phyloP scores from a whole-genome alignment of 108 stramenopile species.

The Nannochloropsis gaditana region DNA sequence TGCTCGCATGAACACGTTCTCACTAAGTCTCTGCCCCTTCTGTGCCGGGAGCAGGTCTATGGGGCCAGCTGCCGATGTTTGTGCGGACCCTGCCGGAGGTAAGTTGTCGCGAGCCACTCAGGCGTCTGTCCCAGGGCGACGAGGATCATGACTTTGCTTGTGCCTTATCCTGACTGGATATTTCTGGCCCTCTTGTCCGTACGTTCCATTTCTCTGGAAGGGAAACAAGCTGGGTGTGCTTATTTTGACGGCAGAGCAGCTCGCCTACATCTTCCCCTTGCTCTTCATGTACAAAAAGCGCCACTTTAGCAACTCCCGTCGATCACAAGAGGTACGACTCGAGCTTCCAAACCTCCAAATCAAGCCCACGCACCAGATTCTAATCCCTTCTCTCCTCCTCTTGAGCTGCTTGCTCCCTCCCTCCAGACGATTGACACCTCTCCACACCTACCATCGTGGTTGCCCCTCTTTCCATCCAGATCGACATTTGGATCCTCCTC shows the following conservation, averaged over 20 bases:
- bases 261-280: conserved; percentile 17
- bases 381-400: background rate
- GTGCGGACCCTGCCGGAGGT: background rate
- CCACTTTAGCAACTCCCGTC: background rate
- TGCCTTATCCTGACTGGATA: too few relatives aligned
- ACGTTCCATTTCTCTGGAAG: background rate
- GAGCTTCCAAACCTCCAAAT: too few relatives aligned
- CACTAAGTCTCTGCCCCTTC: background rate
- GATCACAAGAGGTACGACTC: background rate
- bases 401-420: background rate
- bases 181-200: too few relatives aligned
- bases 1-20: background rate
- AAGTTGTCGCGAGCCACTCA: background rate
- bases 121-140: too few relatives aligned
- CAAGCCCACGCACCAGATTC: too few relatives aligned
- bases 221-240: background rate
- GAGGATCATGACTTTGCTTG: too few relatives aligned
- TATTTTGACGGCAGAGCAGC: background rate
- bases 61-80: background rate
- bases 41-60: background rate
- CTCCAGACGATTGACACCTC: background rate
- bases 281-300: conserved; percentile 11
- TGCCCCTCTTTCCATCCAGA: background rate
- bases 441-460: background rate
- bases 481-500: background rate